These are phyloP conservation scores for Penicillium chermesinum DNA, from an alignment of 495 filamentous ascomycete species.

Conservation along the genomic window DNA sequence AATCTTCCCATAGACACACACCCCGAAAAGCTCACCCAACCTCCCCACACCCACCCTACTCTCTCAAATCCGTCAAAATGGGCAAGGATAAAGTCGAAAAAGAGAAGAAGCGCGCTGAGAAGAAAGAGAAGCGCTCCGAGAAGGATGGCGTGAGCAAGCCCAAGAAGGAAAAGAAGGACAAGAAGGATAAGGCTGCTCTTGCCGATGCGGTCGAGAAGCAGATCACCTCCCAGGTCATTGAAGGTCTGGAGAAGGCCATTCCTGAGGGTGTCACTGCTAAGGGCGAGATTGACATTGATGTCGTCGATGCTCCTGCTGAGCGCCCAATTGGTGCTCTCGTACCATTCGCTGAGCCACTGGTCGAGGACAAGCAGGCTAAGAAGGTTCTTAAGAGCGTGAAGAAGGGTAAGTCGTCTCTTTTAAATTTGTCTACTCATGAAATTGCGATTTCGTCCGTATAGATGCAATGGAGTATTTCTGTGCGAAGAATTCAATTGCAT, in stretches of 20 bases:
- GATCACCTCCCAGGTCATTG: conserved; percentile 49
- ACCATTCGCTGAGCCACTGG: conserved; percentile 88
- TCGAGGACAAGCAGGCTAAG: conserved; percentile 85
- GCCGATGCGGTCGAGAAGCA: conserved; percentile 60
- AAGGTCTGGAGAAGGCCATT: conserved; percentile 47
- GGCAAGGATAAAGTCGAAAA: conserved; percentile 56
- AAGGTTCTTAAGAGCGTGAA: conserved; percentile 90
- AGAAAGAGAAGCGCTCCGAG: conserved; percentile 76
- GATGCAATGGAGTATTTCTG: too few species aligned
- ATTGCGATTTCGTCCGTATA: too few species aligned
- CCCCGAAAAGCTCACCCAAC: conserved; percentile 11
- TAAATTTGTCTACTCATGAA: too few species aligned
- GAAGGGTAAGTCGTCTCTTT: conserved; percentile 70
- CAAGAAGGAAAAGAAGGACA: conserved; percentile 63
- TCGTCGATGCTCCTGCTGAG: conserved; percentile 48
- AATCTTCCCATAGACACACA: conserved; percentile 30
- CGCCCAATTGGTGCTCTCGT: conserved; percentile 68
- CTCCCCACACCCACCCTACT: conserved; percentile 16
- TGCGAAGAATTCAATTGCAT: neutral
- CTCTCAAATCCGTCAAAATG: conserved; percentile 34
- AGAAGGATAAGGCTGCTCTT: conserved; percentile 60
- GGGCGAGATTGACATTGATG: conserved; percentile 29
- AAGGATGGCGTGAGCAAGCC: conserved; percentile 68
- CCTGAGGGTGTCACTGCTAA: conserved; percentile 18
- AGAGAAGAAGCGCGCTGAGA: conserved; percentile 68